Conservation (phyloP, 441 rosid genomes). For the Flueggea neowawraea region DNA sequence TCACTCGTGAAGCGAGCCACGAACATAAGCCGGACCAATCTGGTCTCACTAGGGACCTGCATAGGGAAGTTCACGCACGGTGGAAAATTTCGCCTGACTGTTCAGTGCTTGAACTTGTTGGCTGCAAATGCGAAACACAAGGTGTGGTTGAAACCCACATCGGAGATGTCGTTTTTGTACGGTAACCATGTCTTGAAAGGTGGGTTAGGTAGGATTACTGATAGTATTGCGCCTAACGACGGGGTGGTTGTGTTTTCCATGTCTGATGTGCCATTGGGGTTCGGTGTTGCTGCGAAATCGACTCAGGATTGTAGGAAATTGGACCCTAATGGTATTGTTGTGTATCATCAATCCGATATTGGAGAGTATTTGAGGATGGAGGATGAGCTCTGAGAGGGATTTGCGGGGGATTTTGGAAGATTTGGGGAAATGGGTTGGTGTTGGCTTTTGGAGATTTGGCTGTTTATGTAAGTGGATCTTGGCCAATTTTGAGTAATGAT, state of each 20-base stretch:
- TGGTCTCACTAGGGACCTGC: conserved; percentile 71
- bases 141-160: conserved; percentile 93
- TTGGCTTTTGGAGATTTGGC: neutral
- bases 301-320: conserved; percentile 87
- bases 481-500: neutral
- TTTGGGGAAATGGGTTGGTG: conserved; percentile 2
- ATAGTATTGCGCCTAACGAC: conserved; percentile 61
- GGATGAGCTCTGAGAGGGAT: conserved; percentile 59
- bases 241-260: conserved; percentile 92
- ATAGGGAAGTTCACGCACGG: conserved; percentile 85
- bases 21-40: conserved; percentile 55
- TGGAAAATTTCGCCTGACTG: conserved; percentile 71
- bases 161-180: conserved; percentile 92
- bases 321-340: conserved; percentile 89
- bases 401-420: neutral
- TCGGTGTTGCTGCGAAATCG: conserved; percentile 80
- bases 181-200: conserved; percentile 95
- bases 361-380: conserved; percentile 95
- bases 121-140: conserved; percentile 85
- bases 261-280: conserved; percentile 89
- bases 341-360: conserved; percentile 82
- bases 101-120: conserved; percentile 52
- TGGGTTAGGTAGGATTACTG: conserved; percentile 91
- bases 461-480: neutral
- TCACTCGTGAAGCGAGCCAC: conserved; percentile 84